phyloP scores from a whole-genome alignment of 129 eudicot genomes.

The Flaveria sonorensis region DNA sequence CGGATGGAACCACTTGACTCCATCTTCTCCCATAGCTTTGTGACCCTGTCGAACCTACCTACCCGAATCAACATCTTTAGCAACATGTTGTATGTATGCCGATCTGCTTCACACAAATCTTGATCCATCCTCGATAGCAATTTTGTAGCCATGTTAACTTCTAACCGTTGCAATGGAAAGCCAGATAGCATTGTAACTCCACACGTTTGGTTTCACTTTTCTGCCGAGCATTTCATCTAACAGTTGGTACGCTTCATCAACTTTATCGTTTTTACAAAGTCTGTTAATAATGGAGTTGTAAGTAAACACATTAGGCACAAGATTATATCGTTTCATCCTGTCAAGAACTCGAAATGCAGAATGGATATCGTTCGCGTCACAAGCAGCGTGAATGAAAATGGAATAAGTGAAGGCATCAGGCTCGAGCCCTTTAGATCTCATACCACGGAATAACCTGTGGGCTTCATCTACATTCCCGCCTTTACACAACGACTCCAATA shows the following conservation, averaged over 20 bases:
- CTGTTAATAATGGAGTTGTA: constrained; percentile 64
- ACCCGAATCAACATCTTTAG: constrained; percentile 80
- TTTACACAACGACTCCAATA: constrained; percentile 72
- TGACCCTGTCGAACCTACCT: constrained; percentile 72
- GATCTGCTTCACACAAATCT: constrained; percentile 59
- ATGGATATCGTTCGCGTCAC: constrained; percentile 59
- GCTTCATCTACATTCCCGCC: constrained; percentile 74
- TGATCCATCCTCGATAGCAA: constrained; percentile 64
- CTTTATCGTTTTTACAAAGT: constrained; percentile 56
- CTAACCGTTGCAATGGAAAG: constrained; percentile 70
- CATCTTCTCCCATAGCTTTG: constrained; percentile 67
- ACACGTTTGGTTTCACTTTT: constrained; percentile 61
- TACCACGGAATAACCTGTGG: constrained; percentile 50
- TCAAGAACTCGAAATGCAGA: constrained; percentile 76
- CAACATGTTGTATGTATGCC: constrained; percentile 82
- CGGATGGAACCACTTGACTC: constrained; percentile 63
- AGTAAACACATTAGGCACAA: constrained; percentile 76
- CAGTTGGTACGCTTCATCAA: constrained; percentile 72
- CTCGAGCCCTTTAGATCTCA: constrained; percentile 60
- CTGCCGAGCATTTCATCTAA: constrained; percentile 71
- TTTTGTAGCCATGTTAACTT: constrained; percentile 72
- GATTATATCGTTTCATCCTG: constrained; percentile 69
- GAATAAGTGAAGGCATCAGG: constrained; percentile 80
- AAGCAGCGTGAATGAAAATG: constrained; percentile 68
- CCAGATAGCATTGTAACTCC: constrained; percentile 81